phyloP scores from a whole-genome alignment of 2,329 filamentous ascomycete genomes.

The Fusarium decemcellulare region DNA sequence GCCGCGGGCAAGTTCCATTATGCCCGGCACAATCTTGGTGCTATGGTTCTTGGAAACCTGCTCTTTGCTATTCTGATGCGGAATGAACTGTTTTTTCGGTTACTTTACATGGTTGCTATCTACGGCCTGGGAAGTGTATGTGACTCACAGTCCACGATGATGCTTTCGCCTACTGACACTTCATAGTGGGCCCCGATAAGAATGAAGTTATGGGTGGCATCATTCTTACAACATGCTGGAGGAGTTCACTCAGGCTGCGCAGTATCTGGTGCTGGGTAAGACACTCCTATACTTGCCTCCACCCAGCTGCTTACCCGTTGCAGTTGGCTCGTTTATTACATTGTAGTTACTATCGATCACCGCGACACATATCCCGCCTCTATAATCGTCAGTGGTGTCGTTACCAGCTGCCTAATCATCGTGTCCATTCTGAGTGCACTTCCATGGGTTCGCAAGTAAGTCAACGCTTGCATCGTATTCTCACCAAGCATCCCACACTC shows the following conservation, averaged over 20 bases:
- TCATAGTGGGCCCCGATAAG: not conserved
- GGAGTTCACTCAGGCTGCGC: constrained; percentile 4
- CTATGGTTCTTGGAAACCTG: constrained; percentile 8
- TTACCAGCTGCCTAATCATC: not conserved
- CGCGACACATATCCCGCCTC: not conserved
- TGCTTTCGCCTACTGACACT: not conserved
- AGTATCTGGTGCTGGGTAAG: not conserved
- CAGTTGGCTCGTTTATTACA: constrained; percentile 6
- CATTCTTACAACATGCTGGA: constrained; percentile 8
- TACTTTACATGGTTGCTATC: not conserved
- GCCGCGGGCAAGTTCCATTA: not conserved
- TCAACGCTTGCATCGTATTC: rapidly evolving
- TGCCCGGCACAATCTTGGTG: not conserved
- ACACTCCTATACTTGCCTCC: too few relatives aligned
- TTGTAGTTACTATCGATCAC: not conserved
- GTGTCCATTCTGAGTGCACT: not conserved
- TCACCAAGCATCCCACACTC: not conserved
- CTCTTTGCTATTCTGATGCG: constrained; percentile 4
- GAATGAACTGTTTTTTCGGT: constrained; percentile 1
- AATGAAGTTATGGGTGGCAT: not conserved
- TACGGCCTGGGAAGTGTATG: constrained; percentile 4
- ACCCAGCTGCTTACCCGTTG: not conserved
- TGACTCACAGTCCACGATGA: rapidly evolving
- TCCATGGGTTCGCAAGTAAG: constrained; percentile 14
- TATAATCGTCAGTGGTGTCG: not conserved